Percentiles rank a stretch among this genome's conserved stretches.
These are phyloP conservation scores for Lepidium africanum DNA, from an alignment of 345 rosid species.

Conservation along the genomic window DNA sequence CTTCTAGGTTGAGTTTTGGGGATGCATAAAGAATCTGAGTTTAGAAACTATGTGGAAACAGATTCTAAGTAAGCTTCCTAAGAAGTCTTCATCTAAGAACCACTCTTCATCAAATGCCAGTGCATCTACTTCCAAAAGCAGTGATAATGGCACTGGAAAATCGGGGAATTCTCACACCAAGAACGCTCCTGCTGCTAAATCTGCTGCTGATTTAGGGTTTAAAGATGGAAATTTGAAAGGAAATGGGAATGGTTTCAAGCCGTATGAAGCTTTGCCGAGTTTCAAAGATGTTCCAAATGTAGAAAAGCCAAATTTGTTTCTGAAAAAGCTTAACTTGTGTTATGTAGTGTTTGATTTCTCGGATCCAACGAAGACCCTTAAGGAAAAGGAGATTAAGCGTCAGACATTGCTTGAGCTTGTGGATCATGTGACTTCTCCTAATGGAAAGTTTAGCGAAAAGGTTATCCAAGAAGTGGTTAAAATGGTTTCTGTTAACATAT, in stretches of 20 bases:
- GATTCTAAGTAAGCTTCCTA: slow-evolving; percentile 78
- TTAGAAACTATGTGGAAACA: slow-evolving; percentile 57
- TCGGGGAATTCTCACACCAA: slow-evolving; percentile 29
- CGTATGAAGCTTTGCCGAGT: slow-evolving; percentile 61
- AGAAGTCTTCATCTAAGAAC: slow-evolving; percentile 59
- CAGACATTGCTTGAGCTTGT: slow-evolving; percentile 72
- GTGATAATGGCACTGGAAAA: slow-evolving; percentile 35
- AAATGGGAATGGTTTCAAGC: slow-evolving; percentile 32
- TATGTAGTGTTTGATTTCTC: slow-evolving; percentile 55
- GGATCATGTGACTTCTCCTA: slow-evolving; percentile 63
- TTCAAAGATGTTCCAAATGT: slow-evolving; percentile 61
- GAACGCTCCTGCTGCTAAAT: slow-evolving; percentile 26
- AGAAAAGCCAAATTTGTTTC: slow-evolving; percentile 57
- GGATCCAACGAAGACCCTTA: slow-evolving; percentile 60
- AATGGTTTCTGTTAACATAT: slow-evolving; percentile 65
- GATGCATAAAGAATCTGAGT: slow-evolving; percentile 12
- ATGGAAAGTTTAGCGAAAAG: slow-evolving; percentile 55
- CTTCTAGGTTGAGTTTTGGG: neutral
- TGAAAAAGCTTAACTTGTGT: slow-evolving; percentile 68
- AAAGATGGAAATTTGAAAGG: slow-evolving; percentile 36
- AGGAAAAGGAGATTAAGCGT: slow-evolving; percentile 83
- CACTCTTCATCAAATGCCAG: slow-evolving; percentile 28
- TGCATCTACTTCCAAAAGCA: slow-evolving; percentile 37
- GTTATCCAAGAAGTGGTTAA: slow-evolving; percentile 49
- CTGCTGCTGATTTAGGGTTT: slow-evolving; percentile 25